Base-by-base conservation (phyloP, 106 monocot genomes). In the Vanilla planifolia region DNA sequence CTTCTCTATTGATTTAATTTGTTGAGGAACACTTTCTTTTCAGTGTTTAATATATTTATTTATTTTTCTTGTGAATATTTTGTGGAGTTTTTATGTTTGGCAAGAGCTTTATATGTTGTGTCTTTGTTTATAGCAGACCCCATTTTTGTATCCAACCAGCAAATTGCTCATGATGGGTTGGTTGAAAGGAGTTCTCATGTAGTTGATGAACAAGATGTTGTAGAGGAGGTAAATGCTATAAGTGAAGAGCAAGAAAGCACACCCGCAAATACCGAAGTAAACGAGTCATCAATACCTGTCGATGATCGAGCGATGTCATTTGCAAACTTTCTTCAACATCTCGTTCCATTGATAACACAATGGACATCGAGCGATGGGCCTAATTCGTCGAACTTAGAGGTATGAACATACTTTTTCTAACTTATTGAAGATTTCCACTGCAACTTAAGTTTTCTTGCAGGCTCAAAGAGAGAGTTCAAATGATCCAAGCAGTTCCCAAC, bases 281-380 rank as follows among this genome's bases (percentile, higher is more conserved):
- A 50, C 9, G 44, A 30, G 1, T 24, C 69, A 61, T 59, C 46
- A 48, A 22, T 16, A 33, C 15, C 27, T 35, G 25, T 33, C 26
- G 47, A 68, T 59, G 69, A 69, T 28, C 69, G 36, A 50, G 69
- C 43, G 25, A 32, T 60, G 26, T 50, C 50, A 46, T 48, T 69
- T 36, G 60, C 69, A 25, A 60, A 51, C 61, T 69, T 60, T 43
- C 45, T 69, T 59, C 69, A 26, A 23, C 46, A 69, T 1, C 44
- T 69, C 24, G 61, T 69, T 47, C 69, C 69, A 25, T 50, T 60
- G 37, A 15, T 69, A 69, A 27, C 50, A 20, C 69, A 60, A 36
- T 47, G 24, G 13, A 40, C 24, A 27, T 50, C 27, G 9, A 41
- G 21, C 20, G 50, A 11, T 60, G 37, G 20, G 29, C 37, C 60